These are phyloP conservation scores for Xylaria curta DNA, from an alignment of 495 filamentous ascomycete genomes.

Conservation along the genomic window DNA sequence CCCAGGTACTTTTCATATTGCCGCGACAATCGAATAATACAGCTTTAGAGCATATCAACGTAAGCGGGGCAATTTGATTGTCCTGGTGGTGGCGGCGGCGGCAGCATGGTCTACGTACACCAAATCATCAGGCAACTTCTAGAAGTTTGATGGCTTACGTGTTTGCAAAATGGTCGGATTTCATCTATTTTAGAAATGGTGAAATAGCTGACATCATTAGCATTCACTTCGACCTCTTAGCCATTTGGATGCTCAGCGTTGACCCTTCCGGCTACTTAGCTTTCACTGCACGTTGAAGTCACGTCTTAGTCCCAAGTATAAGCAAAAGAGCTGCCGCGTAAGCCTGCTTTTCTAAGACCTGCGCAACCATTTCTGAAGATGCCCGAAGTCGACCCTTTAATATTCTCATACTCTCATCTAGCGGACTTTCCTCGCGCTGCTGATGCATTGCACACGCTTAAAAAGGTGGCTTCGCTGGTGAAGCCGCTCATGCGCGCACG, in stretches of 20 bases:
- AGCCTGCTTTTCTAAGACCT: neutral
- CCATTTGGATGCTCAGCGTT: too few species aligned
- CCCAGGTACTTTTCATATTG: too few species aligned
- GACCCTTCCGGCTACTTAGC: neutral
- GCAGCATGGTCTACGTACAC: neutral
- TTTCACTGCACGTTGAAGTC: neutral
- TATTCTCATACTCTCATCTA: slow-evolving; percentile 82
- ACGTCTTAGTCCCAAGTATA: neutral
- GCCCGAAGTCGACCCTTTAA: slow-evolving; percentile 70
- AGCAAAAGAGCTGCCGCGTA: neutral
- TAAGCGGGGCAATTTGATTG: too few species aligned
- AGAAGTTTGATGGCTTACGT: slow-evolving; percentile 21
- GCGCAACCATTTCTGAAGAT: slow-evolving; percentile 40
- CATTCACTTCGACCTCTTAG: neutral
- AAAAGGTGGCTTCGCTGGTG: slow-evolving; percentile 85
- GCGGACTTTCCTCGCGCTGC: slow-evolving; percentile 71
- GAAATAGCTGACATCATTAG: neutral
- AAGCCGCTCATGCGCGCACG: slow-evolving; percentile 95
- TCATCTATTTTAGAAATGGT: neutral
- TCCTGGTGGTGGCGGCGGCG: neutral
- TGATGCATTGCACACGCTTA: slow-evolving; percentile 82
- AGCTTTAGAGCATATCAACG: too few species aligned
- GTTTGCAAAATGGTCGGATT: neutral
- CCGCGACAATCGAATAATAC: too few species aligned
- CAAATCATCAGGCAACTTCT: slow-evolving; percentile 16